Conservation (phyloP, 129 eudicot species). For the Flaveria ramosissima region DNA sequence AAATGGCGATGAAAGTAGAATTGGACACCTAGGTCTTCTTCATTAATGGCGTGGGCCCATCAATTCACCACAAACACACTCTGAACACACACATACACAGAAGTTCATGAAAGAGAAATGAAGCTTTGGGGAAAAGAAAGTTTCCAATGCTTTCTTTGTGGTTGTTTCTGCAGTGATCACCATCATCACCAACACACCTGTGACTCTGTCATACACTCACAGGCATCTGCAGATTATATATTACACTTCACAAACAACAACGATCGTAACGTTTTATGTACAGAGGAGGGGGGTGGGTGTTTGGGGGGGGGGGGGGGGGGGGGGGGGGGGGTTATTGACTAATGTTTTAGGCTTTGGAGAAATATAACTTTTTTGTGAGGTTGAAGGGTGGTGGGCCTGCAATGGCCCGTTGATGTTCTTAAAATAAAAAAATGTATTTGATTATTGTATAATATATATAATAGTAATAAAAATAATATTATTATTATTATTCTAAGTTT, state of each 20-base stretch:
- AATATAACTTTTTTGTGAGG: slow-evolving; percentile 31
- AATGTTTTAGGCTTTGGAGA: slow-evolving; percentile 18
- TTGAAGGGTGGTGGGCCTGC: slow-evolving; percentile 34
- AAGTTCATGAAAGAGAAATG: slow-evolving; percentile 37
- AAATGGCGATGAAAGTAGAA: slow-evolving; percentile 23
- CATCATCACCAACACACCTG: slow-evolving; percentile 11
- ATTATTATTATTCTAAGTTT: not conserved
- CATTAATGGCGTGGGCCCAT: slow-evolving; percentile 39
- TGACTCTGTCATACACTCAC: slow-evolving; percentile 24
- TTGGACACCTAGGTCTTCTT: slow-evolving; percentile 26
- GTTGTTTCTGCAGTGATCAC: slow-evolving; percentile 30
- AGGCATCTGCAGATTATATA: not conserved
- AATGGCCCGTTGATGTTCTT: slow-evolving; percentile 33
- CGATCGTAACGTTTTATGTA: not conserved
- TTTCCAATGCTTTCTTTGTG: slow-evolving; percentile 34
- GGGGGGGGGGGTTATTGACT: not conserved
- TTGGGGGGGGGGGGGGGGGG: not conserved
- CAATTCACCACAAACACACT: slow-evolving; percentile 23
- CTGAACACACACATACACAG: slow-evolving; percentile 11
- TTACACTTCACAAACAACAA: slow-evolving; percentile 17
- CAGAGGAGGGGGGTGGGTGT: not conserved
- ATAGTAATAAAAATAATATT: no score
- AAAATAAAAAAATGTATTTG: not conserved
- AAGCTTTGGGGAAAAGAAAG: slow-evolving; percentile 36
- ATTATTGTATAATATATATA: not conserved